phyloP scores from a whole-genome alignment of 2,329 filamentous ascomycete genomes.

The Colletotrichum abscissum region DNA sequence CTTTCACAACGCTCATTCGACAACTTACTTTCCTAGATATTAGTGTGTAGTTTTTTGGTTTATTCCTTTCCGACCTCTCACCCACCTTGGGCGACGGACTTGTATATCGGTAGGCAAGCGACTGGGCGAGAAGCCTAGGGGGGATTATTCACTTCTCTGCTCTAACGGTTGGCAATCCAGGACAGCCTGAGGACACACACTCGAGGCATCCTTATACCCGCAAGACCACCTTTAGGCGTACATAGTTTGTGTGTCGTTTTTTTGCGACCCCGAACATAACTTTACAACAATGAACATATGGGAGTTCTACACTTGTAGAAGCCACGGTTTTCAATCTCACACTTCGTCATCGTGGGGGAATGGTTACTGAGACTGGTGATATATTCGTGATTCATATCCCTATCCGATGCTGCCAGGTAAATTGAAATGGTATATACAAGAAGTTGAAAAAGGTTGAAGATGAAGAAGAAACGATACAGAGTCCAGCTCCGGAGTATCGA shows the following conservation, averaged over 20 bases:
- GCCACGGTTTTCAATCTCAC: neutral
- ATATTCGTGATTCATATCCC: neutral
- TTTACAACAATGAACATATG: neutral
- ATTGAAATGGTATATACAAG: neutral
- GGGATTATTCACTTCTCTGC: neutral
- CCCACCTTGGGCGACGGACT: neutral
- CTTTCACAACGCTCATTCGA: neutral
- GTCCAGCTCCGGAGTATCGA: neutral
- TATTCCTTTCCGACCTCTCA: neutral
- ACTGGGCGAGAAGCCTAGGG: neutral
- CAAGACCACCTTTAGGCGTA: neutral
- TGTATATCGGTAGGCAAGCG: neutral
- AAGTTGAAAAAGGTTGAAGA: neutral
- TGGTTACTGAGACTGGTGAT: neutral
- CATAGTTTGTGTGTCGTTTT: neutral
- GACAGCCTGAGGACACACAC: neutral
- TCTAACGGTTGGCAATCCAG: neutral
- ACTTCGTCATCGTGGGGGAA: neutral
- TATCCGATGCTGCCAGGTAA: conserved; percentile 1
- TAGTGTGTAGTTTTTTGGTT: neutral
- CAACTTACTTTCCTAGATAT: neutral
- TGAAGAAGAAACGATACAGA: neutral
- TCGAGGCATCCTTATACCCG: neutral
- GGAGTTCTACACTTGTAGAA: neutral
- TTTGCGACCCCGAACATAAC: neutral